Base-by-base conservation (phyloP, 371 early-diverging fungal species). In the Massospora cicadina region DNA sequence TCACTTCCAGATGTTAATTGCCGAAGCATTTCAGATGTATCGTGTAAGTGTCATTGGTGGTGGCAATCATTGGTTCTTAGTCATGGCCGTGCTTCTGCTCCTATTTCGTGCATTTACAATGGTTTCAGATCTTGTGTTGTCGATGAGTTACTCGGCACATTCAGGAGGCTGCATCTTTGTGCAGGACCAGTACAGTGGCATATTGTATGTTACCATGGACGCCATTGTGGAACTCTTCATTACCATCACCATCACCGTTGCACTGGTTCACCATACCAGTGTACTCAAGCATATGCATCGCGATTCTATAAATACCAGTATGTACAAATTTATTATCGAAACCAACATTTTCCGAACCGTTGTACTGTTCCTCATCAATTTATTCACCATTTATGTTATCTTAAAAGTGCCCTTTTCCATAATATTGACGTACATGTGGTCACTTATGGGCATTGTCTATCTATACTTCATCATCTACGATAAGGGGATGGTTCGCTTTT, bases 381-480 rank as follows among this genome's bases (percentile, higher is more conserved):
- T 63, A 10, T 33, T 43, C 17, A 63, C 63, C 5, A 26, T 63
- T 21, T 21, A 54, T 2, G 26, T 63, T 1, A 54, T 63, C 25
- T 24, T 63, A 27, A 26, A 54, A 27, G 55, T 54, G n/a, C 55
- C 32, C 12, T 29, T 54, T 54, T 53, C 63, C 24, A 30, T 63
- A 17, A 10, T 53, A 2, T 26, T 63, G 3, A 54, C 54, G 13
- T 63, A 54, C 28, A 54, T 63, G 55, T 63, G 63, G 63, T 63
- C 63, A 17, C 17, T 63, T 12, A 54, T 63, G 55, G 63, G 63
- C 3, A 63, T 63, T 1, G 55, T 53, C 17, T 63, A 63, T 25
- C 63, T 63, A 13, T 63, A 63, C 28, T 63, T 63, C 29, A 55
- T 63, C 21, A 63, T 63, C 21, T 63, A 63, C 55, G 63, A 63